Percentiles rank a stretch among this genome's conserved stretches.
These are phyloP conservation scores for Lentinula sp. DNA, from an alignment of 768 basidiomycete species.

Conservation along the genomic window DNA sequence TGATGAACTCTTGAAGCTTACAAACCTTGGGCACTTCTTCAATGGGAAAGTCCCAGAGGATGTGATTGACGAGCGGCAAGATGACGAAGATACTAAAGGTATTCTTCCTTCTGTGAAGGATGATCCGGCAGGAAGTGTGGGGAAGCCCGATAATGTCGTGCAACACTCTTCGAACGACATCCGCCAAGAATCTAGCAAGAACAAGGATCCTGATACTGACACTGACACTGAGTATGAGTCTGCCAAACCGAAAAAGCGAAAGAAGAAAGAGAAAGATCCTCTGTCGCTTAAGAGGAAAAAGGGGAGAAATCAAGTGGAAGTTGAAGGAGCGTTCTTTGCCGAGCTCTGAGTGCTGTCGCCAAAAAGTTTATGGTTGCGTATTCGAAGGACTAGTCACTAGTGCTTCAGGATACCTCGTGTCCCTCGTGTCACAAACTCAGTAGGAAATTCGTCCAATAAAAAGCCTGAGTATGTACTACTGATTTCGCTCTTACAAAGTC, in stretches of 20 bases:
- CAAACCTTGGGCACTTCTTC: slow-evolving; percentile 77
- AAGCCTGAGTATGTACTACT: too few species aligned
- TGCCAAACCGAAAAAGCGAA: slow-evolving; percentile 43
- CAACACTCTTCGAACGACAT: slow-evolving; percentile 3
- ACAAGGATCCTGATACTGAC: slow-evolving; percentile 11
- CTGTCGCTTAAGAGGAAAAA: slow-evolving; percentile 47
- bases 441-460: too few species aligned
- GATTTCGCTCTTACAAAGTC: too few species aligned
- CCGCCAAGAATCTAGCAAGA: neutral
- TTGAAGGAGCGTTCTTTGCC: slow-evolving; percentile 61
- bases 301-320: slow-evolving; percentile 52
- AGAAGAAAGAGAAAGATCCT: slow-evolving; percentile 49
- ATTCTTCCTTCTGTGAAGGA: slow-evolving; percentile 19
- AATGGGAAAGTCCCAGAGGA: slow-evolving; percentile 21
- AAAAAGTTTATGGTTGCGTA: too few species aligned
- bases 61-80: slow-evolving; percentile 30
- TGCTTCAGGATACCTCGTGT: too few species aligned
- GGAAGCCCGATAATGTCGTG: neutral
- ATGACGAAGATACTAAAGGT: slow-evolving; percentile 21
- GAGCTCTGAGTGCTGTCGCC: slow-evolving; percentile 33
- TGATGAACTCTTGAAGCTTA: slow-evolving; percentile 80
- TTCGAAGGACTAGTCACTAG: too few species aligned
- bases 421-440: too few species aligned
- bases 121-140: slow-evolving; percentile 18
- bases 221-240: slow-evolving; percentile 19